phyloP scores from a whole-genome alignment of 73 alveolate species.

The Symbiodinium pilosum region DNA sequence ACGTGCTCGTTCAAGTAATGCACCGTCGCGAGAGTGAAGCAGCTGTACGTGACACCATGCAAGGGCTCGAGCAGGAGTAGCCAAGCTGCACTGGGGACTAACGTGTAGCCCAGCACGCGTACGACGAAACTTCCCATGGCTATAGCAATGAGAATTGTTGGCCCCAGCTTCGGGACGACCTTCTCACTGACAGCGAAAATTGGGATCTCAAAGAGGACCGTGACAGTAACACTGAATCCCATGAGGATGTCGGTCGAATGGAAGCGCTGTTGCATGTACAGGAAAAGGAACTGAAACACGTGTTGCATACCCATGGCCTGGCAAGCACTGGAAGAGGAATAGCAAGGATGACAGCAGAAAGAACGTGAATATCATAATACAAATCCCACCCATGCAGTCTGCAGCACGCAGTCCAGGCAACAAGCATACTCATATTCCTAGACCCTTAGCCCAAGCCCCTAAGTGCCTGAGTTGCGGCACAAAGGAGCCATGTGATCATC shows the following conservation, averaged over 20 bases:
- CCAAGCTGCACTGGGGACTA: slow-evolving; percentile 63
- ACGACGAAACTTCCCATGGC: slow-evolving; percentile 74
- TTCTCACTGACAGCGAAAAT: slow-evolving; percentile 51
- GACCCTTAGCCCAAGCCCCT: too few species aligned
- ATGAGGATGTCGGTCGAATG: slow-evolving; percentile 61
- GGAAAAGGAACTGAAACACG: slow-evolving; percentile 71
- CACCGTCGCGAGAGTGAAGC: slow-evolving; percentile 81
- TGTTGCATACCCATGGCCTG: slow-evolving; percentile 93
- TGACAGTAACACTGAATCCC: slow-evolving; percentile 76
- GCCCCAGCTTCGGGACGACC: slow-evolving; percentile 68
- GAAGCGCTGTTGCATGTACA: slow-evolving; percentile 74
- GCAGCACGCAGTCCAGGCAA: too few species aligned
- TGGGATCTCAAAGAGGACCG: slow-evolving; percentile 62
- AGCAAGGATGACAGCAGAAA: too few species aligned
- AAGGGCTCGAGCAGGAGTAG: slow-evolving; percentile 47
- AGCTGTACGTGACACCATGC: slow-evolving; percentile 87
- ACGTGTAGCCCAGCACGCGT: slow-evolving; percentile 66
- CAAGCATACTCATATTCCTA: too few species aligned
- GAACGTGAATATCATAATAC: too few species aligned
- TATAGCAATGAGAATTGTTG: slow-evolving; percentile 48
- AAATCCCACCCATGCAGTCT: too few species aligned
- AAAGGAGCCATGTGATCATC: slow-evolving; percentile 66
- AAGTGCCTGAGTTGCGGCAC: slow-evolving; percentile 80
- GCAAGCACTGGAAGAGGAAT: too few species aligned
- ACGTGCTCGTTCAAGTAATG: slow-evolving; percentile 85